Base-by-base conservation (phyloP, 1,139 yeast genomes). In the Meyerozyma smithsonii region DNA sequence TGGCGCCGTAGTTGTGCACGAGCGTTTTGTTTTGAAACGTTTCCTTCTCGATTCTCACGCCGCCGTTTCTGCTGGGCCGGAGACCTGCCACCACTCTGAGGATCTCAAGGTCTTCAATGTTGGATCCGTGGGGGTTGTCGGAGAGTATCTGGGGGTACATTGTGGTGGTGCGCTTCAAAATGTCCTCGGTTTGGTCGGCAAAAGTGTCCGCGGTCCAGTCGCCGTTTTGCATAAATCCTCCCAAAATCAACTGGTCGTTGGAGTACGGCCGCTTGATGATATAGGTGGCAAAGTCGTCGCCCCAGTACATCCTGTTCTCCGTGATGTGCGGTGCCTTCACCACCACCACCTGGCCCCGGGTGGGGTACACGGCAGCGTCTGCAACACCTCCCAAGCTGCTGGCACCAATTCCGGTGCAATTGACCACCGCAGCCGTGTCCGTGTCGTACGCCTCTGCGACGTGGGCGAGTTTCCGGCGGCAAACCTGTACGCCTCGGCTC, bases 371-470 rank as follows among this genome's bases (percentile, higher is more conserved):
- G 24, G 30, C 24, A 11, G 37, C 21, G 34, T 46, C 49, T 6
- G 32, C 34, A 5, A 41, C 44, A 5, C 55, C 54, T 3, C 53
- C 55, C 6, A 52, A 41, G n/a, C 32, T 35, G 21, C 44, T 45
- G 5, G 55, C 50, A 3, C 56, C 56, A 4, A 46, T 42, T 2
- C 56, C 56, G 5, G 53, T 44, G 39, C 54, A 50, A 28, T 52
- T 50, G 37, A 52, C 49, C 11, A 50, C 52, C 8, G 40, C 43
- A 4, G 7, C 8, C 2, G 42, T 37, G 11, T 26, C 35, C 4
- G 45, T 28, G 8, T 40, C 16, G 42, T 53, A 79, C 1, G 84
- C 86, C 48, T 81, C 79, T 8, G 72, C 57, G 36, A 84, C 67
- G 51, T 81, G 82, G 1, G 64, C 54, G 33, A 83, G 47, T 30